These are phyloP conservation scores for Termitomyces sp. DNA, from an alignment of 768 basidiomycete species.

Conservation along the genomic window DNA sequence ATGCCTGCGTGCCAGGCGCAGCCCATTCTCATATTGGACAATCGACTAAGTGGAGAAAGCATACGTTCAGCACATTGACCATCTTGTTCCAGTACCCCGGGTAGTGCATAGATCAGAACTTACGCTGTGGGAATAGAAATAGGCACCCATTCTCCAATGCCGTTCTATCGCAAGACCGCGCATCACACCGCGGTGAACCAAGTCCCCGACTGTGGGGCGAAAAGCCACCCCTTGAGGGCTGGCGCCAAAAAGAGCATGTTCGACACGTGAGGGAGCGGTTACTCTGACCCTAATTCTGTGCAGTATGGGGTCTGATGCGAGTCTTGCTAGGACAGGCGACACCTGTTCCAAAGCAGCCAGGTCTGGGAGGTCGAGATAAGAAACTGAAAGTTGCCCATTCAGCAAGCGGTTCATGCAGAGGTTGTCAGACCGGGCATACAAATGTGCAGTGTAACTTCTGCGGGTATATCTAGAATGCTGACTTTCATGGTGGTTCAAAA, in stretches of 20 bases:
- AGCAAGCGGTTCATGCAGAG: neutral
- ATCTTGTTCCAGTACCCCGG: neutral
- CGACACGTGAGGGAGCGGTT: conserved; percentile 63
- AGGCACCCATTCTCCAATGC: conserved; percentile 61
- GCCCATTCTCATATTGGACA: conserved; percentile 58
- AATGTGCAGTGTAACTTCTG: conserved; percentile 58
- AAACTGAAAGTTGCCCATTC: conserved; percentile 35
- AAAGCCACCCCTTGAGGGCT: conserved; percentile 52
- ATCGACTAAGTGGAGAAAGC: conserved; percentile 44
- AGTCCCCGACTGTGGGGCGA: conserved; percentile 61
- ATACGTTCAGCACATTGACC: conserved; percentile 2
- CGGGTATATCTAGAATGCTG: conserved; percentile 39
- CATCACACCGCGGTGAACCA: conserved; percentile 68
- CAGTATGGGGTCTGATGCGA: conserved; percentile 61
- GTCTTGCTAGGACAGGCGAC: conserved; percentile 40
- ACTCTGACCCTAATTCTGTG: conserved; percentile 59
- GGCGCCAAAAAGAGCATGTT: conserved; percentile 60
- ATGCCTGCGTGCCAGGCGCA: conserved; percentile 49
- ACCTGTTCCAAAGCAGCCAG: conserved; percentile 49
- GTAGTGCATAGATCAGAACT: conserved; percentile 17
- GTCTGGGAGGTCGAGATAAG: conserved; percentile 73
- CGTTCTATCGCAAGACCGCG: conserved; percentile 64
- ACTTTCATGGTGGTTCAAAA: conserved; percentile 13
- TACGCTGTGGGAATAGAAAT: conserved; percentile 62
- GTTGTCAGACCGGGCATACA: conserved; percentile 27